A percentile compares a stretch with the other conserved stretches of the same genome.
Evolutionary conservation across 2,329 filamentous ascomycete species (phyloP).

Genomic region (Aaosphaeria pasadenensis): DNA sequence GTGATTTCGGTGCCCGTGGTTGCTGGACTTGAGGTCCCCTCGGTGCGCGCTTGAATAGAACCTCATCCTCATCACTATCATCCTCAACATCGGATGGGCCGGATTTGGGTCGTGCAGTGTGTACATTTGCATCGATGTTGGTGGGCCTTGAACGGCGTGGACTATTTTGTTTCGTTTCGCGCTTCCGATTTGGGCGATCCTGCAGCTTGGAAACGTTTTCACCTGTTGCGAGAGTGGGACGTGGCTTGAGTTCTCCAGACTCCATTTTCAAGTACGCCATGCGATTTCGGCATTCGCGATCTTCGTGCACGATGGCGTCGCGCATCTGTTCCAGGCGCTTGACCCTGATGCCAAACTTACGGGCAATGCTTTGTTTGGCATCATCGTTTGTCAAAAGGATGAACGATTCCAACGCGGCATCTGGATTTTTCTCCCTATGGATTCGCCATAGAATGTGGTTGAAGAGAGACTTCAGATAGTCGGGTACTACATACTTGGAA

Average conservation of each 20-base stretch:
- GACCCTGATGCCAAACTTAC: conserved; percentile 49
- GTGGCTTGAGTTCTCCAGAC: conserved; percentile 13
- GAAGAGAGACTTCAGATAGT: conserved; percentile 46
- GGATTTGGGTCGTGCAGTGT: conserved; percentile 24
- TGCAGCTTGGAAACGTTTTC: not conserved
- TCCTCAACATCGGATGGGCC: conserved; percentile 18
- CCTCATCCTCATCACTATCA: conserved; percentile 36
- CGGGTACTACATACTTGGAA: conserved; percentile 33
- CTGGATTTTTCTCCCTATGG: conserved; percentile 47
- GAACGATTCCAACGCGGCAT: conserved; percentile 48
- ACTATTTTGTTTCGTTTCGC: not conserved
- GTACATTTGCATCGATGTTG: conserved; percentile 11
- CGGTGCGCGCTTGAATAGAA: conserved; percentile 37
- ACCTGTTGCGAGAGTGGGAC: not conserved
- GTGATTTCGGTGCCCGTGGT: conserved; percentile 27
- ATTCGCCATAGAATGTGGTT: conserved; percentile 53
- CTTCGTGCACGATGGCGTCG: conserved; percentile 48
- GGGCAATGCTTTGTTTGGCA: conserved; percentile 44
- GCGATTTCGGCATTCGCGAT: conserved; percentile 46
- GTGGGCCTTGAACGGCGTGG: conserved; percentile 13
- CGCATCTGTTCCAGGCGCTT: conserved; percentile 51
- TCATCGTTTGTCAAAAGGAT: conserved; percentile 52
- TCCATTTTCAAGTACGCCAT: conserved; percentile 37
- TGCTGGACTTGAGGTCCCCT: conserved; percentile 28
- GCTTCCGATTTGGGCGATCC: too few relatives aligned